A percentile compares a stretch with the other conserved stretches of the same genome.
These are phyloP conservation scores for Antrodiella citrinella DNA, from an alignment of 768 basidiomycete genomes.

Conservation along the genomic window DNA sequence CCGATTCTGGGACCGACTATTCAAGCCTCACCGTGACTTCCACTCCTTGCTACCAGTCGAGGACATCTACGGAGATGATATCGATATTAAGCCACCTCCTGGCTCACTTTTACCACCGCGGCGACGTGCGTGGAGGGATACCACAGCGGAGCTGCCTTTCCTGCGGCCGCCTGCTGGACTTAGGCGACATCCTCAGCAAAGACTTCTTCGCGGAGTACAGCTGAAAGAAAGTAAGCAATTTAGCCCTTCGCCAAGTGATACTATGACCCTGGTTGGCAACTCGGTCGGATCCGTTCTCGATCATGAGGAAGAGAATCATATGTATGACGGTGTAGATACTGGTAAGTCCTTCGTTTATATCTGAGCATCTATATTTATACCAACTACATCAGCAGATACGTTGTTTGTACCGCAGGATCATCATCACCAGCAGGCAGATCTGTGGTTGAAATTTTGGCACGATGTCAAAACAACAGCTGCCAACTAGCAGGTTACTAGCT, in stretches of 20 bases:
- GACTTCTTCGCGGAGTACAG: not conserved
- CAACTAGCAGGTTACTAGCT: not conserved
- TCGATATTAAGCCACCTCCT: not conserved
- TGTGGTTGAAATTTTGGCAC: not conserved
- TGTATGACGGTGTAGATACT: not conserved
- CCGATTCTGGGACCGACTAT: slow-evolving; percentile 46
- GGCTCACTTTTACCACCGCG: not conserved
- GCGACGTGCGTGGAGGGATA: not conserved
- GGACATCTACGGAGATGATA: not conserved
- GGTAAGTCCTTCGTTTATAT: not conserved
- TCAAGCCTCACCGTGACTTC: slow-evolving; percentile 13
- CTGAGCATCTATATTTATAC: too few species aligned
- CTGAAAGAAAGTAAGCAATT: not conserved
- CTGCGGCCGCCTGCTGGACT: not conserved
- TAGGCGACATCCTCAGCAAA: not conserved
- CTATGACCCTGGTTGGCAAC: not conserved
- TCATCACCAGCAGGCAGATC: not conserved
- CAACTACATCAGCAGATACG: too few species aligned
- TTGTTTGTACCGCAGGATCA: not conserved
- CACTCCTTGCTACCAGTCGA: not conserved
- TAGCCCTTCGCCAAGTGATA: not conserved
- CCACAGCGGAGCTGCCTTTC: too few species aligned
- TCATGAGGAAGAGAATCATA: not conserved
- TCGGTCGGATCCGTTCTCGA: not conserved
- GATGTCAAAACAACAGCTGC: not conserved